Evolutionary conservation across 257 asterid species (phyloP).

Genomic region (Echium plantagineum): DNA sequence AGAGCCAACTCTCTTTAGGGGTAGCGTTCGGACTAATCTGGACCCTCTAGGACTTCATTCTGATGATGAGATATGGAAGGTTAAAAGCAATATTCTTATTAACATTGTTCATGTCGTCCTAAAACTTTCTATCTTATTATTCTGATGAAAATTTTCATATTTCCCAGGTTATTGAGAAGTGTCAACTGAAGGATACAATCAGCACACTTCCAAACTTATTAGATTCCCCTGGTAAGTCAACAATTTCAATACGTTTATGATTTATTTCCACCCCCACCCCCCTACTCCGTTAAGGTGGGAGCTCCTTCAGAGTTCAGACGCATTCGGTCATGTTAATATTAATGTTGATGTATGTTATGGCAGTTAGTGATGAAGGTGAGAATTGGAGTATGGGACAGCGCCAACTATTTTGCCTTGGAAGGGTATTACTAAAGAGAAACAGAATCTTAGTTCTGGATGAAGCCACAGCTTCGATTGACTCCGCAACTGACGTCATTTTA

Average conservation of each 20-base stretch:
- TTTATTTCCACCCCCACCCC: too few relatives aligned
- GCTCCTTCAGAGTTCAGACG: too few relatives aligned
- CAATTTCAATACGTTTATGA: not conserved
- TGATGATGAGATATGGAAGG: conserved; percentile 79
- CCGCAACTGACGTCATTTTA: conserved; percentile 56
- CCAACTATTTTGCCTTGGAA: conserved; percentile 76
- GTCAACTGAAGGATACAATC: conserved; percentile 62
- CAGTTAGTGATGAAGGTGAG: conserved; percentile 84
- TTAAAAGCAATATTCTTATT: not conserved
- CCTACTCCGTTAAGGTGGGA: too few relatives aligned
- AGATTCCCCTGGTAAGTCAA: conserved; percentile 50
- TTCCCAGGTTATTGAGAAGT: conserved; percentile 53
- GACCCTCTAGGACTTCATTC: conserved; percentile 62
- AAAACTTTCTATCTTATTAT: not conserved
- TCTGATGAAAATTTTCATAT: not conserved
- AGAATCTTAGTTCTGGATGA: conserved; percentile 67
- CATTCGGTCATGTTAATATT: too few relatives aligned
- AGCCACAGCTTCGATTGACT: conserved; percentile 90
- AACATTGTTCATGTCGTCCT: not conserved
- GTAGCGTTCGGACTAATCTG: conserved; percentile 59
- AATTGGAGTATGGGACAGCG: conserved; percentile 96
- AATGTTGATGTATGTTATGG: too few relatives aligned
- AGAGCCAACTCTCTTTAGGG: conserved; percentile 74
- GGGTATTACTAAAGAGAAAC: conserved; percentile 56
- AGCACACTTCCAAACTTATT: conserved; percentile 48